These are phyloP conservation scores for Dimargaris xerosporica DNA, from an alignment of 192 early-diverging fungal genomes.

Conservation along the genomic window DNA sequence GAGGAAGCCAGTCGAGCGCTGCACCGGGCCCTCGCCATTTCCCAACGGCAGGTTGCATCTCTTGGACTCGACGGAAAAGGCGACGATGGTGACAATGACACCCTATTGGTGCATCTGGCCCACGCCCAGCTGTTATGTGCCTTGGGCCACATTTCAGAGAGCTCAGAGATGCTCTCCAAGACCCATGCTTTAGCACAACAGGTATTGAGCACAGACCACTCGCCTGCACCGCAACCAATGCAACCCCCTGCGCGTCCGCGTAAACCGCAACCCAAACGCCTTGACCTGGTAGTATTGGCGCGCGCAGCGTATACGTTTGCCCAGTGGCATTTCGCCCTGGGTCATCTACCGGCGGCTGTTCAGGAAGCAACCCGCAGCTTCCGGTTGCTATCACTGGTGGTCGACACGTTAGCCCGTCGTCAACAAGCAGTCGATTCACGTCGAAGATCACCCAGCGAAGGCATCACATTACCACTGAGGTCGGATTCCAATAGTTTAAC, in stretches of 20 bases:
- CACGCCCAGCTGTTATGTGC: background rate
- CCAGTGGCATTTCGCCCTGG: background rate
- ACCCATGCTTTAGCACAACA: background rate
- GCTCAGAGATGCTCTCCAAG: background rate
- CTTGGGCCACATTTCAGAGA: background rate
- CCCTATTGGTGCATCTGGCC: too few species aligned
- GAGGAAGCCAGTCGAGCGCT: too few species aligned
- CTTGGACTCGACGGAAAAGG: too few species aligned
- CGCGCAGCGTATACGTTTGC: background rate
- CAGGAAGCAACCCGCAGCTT: slow-evolving; percentile 8
- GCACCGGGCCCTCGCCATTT: too few species aligned
- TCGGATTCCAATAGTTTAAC: background rate
- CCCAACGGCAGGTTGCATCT: too few species aligned
- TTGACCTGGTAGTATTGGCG: slow-evolving; percentile 7
- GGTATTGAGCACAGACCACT: too few species aligned
- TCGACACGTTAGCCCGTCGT: background rate
- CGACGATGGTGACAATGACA: background rate
- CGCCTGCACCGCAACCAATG: background rate
- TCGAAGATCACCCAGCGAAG: background rate
- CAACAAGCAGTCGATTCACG: background rate
- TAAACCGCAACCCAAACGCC: background rate
- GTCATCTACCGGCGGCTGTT: background rate
- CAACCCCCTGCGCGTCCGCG: background rate
- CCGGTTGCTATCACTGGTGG: slow-evolving; percentile 1
- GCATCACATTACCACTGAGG: background rate